Evolutionary conservation across 164 flowering plant genomes (phyloP).

Genomic region (Dillenia turbinata): DNA sequence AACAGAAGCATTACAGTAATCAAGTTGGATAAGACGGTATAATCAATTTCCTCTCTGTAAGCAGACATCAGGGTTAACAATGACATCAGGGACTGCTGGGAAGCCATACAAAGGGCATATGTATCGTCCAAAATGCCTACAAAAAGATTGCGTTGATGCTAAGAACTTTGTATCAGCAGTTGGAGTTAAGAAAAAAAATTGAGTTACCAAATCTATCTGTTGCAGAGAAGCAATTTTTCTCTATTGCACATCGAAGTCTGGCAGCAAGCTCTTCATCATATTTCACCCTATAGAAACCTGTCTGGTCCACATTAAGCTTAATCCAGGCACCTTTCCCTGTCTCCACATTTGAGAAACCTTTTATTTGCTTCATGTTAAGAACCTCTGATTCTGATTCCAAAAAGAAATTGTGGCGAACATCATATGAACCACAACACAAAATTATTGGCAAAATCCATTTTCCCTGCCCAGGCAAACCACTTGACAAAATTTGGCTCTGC

Average conservation of each 20-base stretch:
- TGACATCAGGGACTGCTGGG: conserved; percentile 64
- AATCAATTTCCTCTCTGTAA: conserved; percentile 74
- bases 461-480: conserved; percentile 75
- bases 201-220: conserved; percentile 85
- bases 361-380: conserved; percentile 36
- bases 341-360: conserved; percentile 20
- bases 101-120: conserved; percentile 78
- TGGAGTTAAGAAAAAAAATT: neutral
- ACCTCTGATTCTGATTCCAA: conserved; percentile 41
- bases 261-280: conserved; percentile 81
- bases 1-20: conserved; percentile 51
- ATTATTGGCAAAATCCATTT: conserved; percentile 96
- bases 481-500: conserved; percentile 81
- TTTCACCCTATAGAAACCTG: conserved; percentile 95
- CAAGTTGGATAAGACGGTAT: conserved; percentile 79
- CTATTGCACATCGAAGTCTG: conserved; percentile 72
- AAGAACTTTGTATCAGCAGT: neutral
- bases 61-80: conserved; percentile 84
- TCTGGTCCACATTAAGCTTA: conserved; percentile 81
- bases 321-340: conserved; percentile 43
- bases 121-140: conserved; percentile 93
- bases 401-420: conserved; percentile 52
- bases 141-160: conserved; percentile 6
- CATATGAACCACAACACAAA: conserved; percentile 74
- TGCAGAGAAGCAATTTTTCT: conserved; percentile 52